Evolutionary conservation across 1,284 basidiomycete species (phyloP), one percentile per base, ranked within the genome.

Genomic region (Xanthoconium separans): DNA sequence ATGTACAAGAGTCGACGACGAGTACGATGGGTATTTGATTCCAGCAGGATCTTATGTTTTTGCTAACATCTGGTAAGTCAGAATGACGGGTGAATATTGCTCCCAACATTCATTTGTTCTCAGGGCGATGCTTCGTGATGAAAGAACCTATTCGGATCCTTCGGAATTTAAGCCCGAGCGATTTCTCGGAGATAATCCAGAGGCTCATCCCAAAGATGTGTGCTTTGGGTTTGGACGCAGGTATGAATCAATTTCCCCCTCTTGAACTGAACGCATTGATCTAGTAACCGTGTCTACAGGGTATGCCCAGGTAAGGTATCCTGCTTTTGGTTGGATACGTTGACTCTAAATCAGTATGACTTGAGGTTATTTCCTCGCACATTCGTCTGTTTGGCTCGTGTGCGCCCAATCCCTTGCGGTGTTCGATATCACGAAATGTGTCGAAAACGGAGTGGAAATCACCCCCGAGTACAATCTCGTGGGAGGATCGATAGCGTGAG

Each of bases 161-260:
- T 27, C 27, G 22, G 22, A 4, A 4, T 22, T 22, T 22, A 27
- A 27, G 27, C 27, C 27, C 27, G 37, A 55, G 18, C 6, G 27
- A 5, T 27, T 27, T 5, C 27, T 27, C 7, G 27, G 27, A 27
- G 27, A 27, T 27, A 47, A 64, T 22, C 71, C 74, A 16, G 78
- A 83, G 56, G 68, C 68, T 41, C 78, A 82, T 66, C 81, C 82
- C 49, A 73, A 72, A 44, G 72, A 71, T 53, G 52, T 33, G 27
- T 27, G 6, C 27, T 27, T 27, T 27, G 1, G 27, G 1, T 27
- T 27, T 5, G 27, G 27, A 27, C 7, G 27, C 27, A 27, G 6
- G 6, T 27, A 27, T 4, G 27, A 27, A 27, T 27, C 27, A 27
- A 27, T 6, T 27, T 27, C 27, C 27, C 7, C 27, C 27, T 27